Percentiles rank a stretch among this genome's conserved stretches.
Conservation (phyloP, 176 grass and related monocot species). For the Musa troglodytarum region DNA sequence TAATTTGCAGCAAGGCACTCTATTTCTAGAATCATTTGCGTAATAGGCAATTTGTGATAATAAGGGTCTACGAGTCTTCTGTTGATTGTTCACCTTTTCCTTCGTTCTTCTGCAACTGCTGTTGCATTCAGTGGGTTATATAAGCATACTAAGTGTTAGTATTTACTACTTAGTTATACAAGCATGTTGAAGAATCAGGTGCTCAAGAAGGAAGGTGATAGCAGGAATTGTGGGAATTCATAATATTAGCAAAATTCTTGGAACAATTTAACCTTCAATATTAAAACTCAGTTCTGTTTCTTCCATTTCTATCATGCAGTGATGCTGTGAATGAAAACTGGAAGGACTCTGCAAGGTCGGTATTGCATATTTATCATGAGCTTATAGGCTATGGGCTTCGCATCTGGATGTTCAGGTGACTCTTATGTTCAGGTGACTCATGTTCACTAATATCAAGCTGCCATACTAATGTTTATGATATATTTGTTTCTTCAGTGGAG, state of each 20-base stretch:
- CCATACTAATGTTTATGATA: neutral
- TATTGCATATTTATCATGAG: slow-evolving; percentile 81
- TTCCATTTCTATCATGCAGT: slow-evolving; percentile 34
- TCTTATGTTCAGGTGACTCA: neutral
- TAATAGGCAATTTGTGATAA: neutral
- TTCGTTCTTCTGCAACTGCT: neutral
- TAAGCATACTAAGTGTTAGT: neutral
- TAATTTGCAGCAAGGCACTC: neutral
- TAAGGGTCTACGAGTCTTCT: neutral
- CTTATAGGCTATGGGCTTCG: slow-evolving; percentile 78
- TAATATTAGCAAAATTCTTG: neutral
- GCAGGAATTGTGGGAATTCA: neutral
- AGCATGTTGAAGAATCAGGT: neutral
- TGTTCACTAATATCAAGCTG: neutral
- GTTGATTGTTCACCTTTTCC: neutral
- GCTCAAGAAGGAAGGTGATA: neutral
- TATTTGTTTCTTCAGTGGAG: slow-evolving; percentile 54
- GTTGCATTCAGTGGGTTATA: neutral
- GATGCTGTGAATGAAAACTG: slow-evolving; percentile 51
- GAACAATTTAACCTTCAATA: neutral
- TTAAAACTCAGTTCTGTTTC: neutral
- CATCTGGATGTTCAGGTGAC: slow-evolving; percentile 99
- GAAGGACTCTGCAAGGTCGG: slow-evolving; percentile 64
- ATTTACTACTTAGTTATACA: neutral
- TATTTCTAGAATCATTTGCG: neutral